These are phyloP conservation scores for Neonectria sp. DNA, from an alignment of 2,329 filamentous ascomycete species.

Conservation along the genomic window DNA sequence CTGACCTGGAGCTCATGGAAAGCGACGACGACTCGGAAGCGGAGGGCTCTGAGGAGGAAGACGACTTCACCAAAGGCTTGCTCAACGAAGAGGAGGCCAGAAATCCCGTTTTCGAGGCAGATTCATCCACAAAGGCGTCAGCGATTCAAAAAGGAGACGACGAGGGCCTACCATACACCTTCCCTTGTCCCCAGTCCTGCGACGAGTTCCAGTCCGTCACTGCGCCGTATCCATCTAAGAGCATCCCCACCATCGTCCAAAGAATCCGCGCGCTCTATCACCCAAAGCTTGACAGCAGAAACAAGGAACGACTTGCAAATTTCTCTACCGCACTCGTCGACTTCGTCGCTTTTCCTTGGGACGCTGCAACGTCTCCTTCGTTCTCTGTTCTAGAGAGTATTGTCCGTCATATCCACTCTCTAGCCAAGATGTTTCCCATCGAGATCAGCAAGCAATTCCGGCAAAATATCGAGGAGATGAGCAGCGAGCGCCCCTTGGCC, in stretches of 20 bases:
- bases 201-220: slow-evolving; percentile 80
- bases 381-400: slow-evolving; percentile 83
- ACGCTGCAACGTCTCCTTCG: slow-evolving; percentile 62
- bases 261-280: slow-evolving; percentile 94
- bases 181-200: slow-evolving; percentile 85
- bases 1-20: slow-evolving; percentile 73
- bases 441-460: slow-evolving; percentile 86
- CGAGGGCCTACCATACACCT: slow-evolving; percentile 83
- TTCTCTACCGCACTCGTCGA: slow-evolving; percentile 79
- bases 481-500: slow-evolving; percentile 62
- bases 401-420: slow-evolving; percentile 91
- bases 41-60: slow-evolving; percentile 67
- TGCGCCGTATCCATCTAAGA: slow-evolving; percentile 71
- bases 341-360: slow-evolving; percentile 67
- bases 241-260: slow-evolving; percentile 85
- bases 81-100: slow-evolving; percentile 71
- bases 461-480: slow-evolving; percentile 74
- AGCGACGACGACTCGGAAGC: slow-evolving; percentile 69
- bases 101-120: slow-evolving; percentile 65
- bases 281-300: slow-evolving; percentile 85
- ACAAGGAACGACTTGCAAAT: slow-evolving; percentile 84
- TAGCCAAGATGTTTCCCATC: slow-evolving; percentile 87
- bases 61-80: slow-evolving; percentile 81
- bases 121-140: slow-evolving; percentile 58
- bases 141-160: slow-evolving; percentile 60